Base-by-base conservation (phyloP, 2,329 filamentous ascomycete genomes). In the Cladophialophora bantiana region DNA sequence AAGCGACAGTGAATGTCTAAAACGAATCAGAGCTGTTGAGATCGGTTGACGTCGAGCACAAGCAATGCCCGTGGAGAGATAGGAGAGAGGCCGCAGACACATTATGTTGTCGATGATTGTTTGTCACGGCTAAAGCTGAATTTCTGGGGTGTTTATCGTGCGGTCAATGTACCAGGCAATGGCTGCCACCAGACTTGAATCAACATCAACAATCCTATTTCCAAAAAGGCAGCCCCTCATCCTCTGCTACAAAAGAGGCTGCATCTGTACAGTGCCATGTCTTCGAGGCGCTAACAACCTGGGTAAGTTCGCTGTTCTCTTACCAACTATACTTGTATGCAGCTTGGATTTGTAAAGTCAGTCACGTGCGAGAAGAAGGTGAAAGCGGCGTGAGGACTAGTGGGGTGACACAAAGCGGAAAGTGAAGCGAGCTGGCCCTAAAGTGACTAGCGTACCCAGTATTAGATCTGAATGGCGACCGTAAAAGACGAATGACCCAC, bases 391-490 rank as follows among this genome's bases (percentile, higher is more conserved):
- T 12, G 10, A 3, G 26, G 26, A 26, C 26, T 2, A 26, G 26
- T 26, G 26, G 26, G 3, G 26, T 26, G 26, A 26, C 26, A 26
- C 2, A 26, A 26, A 18, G 15, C 45, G 12, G 12, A 40, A 50
- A 15, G 45, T 31, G 45, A 50, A 13, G 9, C 13, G 4, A 50
- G 15, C 45, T 50, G 26, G 45, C 45, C 45, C 20, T 9, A 13
- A 50, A 50, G 20, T 31, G 45, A 50, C 45, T 50, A 50, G 45
- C 45, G 45, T 10, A n/a, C n/a, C n/a, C n/a, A n/a, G n/a, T n/a
- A n/a, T n/a, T n/a, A 48, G 3, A 50, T 50, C 9, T 50, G 18
- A 20, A 9, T 31, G 18, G 45, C 45, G 7, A 40, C 2, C 7
- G 45, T 50, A 4, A 12, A 26, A 26, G 20, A 13, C 45, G 45